A percentile compares a stretch with the other conserved stretches of the same genome.
Conservation (phyloP, 306 rosid species). For the Rubus parviflorus region DNA sequence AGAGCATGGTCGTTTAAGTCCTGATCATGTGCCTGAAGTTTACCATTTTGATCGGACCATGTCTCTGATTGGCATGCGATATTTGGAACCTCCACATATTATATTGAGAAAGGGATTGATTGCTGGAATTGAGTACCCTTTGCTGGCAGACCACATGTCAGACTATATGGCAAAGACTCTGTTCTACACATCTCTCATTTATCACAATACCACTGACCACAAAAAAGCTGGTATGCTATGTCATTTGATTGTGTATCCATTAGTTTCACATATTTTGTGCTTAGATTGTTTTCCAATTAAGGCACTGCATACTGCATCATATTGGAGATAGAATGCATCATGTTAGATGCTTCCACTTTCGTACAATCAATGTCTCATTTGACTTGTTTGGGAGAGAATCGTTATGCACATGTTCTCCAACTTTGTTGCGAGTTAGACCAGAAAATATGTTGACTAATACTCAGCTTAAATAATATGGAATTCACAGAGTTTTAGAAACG, state of each 20-base stretch:
- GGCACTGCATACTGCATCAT: too few species aligned
- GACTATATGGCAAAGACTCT: constrained; percentile 79
- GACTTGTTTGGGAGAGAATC: constrained; percentile 5
- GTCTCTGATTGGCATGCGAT: constrained; percentile 89
- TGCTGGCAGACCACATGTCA: constrained; percentile 68
- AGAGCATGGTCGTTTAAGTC: constrained; percentile 38
- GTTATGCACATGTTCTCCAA: background rate
- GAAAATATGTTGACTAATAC: background rate
- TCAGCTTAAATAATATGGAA: background rate
- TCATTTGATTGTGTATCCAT: background rate
- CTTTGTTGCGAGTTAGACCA: background rate
- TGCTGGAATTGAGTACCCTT: constrained; percentile 77
- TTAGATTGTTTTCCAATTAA: too few species aligned
- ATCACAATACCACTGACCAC: constrained; percentile 67
- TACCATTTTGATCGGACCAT: constrained; percentile 82
- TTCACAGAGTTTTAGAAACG: background rate
- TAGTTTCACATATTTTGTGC: background rate
- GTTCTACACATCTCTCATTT: constrained; percentile 76
- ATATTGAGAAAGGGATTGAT: constrained; percentile 86
- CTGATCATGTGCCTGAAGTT: constrained; percentile 76
- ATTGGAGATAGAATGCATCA: background rate
- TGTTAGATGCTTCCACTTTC: background rate
- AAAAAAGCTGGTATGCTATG: constrained; percentile 62
- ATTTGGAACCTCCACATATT: constrained; percentile 89
- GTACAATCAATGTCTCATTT: background rate